These are phyloP conservation scores for Russula dissimulans DNA, from an alignment of 768 basidiomycete genomes.

Conservation along the genomic window DNA sequence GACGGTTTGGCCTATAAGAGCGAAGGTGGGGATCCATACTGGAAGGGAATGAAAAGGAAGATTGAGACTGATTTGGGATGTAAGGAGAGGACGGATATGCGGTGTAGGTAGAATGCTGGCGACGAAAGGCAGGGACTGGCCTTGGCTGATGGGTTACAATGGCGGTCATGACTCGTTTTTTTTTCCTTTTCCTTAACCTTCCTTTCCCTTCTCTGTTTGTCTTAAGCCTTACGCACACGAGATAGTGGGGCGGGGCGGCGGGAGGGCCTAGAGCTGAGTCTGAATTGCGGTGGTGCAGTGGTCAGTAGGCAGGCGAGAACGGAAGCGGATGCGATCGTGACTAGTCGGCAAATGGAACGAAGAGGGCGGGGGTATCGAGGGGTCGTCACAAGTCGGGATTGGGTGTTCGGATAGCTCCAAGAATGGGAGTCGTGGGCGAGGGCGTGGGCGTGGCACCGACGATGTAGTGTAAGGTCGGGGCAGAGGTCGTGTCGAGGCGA, in stretches of 20 bases:
- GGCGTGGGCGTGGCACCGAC: conserved; percentile 6
- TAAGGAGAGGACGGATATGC: conserved; percentile 6
- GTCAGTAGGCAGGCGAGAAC: not conserved
- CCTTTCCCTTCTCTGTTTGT: not conserved
- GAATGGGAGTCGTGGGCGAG: not conserved
- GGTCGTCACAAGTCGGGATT: conserved; percentile 1
- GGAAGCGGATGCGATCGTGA: conserved; percentile 17
- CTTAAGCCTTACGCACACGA: not conserved
- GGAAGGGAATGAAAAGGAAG: conserved; percentile 12
- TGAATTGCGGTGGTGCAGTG: not conserved
- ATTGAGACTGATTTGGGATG: conserved; percentile 10
- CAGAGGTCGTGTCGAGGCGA: conserved; percentile 3
- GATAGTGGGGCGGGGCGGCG: not conserved
- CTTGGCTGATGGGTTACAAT: conserved; percentile 15
- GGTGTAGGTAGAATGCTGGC: conserved; percentile 12
- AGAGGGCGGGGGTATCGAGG: not conserved
- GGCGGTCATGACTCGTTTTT: conserved; percentile 9
- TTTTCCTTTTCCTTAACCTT: not conserved
- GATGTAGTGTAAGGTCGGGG: not conserved
- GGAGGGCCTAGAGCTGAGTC: conserved; percentile 14
- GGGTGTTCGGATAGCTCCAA: conserved; percentile 1
- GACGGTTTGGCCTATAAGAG: conserved; percentile 17
- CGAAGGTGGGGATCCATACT: conserved; percentile 13
- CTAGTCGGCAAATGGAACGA: conserved; percentile 13
- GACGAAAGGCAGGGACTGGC: conserved; percentile 11